Evolutionary conservation across 208 protist species (phyloP), one percentile per base, ranked within the genome.

Genomic region (Strigomonas culicis): DNA sequence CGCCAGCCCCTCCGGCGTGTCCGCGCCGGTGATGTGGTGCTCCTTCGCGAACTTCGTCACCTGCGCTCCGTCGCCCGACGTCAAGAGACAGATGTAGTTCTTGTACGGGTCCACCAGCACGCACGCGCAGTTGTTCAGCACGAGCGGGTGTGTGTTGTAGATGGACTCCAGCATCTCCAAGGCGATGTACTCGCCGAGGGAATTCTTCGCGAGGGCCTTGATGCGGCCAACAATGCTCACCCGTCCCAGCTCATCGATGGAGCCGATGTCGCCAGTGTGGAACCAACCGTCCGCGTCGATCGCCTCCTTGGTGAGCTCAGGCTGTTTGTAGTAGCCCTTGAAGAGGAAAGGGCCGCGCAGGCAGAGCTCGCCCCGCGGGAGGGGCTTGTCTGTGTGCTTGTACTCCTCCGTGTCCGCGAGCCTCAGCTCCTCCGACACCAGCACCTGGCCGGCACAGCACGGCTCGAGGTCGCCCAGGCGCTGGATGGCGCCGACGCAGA

Each of bases 161-260:
- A 86, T 72, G 13, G 90, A 63, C 59, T 95, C 86, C 0, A 98
- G 73, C 15, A n/a, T 64, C 52, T 97, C 91, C 32, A 95, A 58
- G 11, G 90, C 86, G 47, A 98, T 86, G 78, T 97, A 97, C 79
- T 98, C 92, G 27, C 95, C 95, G 15, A 91, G 75, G n/a, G 67
- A 72, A 61, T 94, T 91, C 79, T 97, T 97, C 63, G 88, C 90
- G 41, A 98, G 75, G n/a, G 90, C 88, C 82, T 98, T 97, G 36
- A 88, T 75, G 66, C 94, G 84, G 15, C 91, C 94, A 1, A 98
- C 68, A 11, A 98, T 84, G 34, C 72, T 51, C 11, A 97, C 21
- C 4, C 63, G 74, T 7, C 84, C 85, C 19, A 86, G 74, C 21
- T 25, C 19, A 10, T 47, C 24, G 55, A 93, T 59, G 49, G 60